A percentile compares a stretch with the other conserved stretches of the same genome.
Conservation (phyloP, 2,329 filamentous ascomycete species). For the Calonectria crousiana region DNA sequence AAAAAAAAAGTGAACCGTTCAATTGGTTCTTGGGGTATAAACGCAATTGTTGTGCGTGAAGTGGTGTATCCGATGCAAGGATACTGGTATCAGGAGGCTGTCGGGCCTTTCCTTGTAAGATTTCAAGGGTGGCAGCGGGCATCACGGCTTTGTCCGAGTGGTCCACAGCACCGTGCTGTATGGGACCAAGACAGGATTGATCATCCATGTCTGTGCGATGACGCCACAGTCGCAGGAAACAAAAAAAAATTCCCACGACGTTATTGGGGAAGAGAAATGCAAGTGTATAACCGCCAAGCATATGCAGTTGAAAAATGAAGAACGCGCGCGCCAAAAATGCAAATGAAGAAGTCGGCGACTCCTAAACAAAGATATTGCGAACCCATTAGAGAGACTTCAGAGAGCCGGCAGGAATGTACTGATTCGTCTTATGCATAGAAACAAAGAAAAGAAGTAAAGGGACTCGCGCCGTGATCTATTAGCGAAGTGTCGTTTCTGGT, state of each 20-base stretch:
- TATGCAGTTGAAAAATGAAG: conserved; percentile 28
- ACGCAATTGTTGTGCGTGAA: conserved; percentile 42
- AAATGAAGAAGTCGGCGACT: conserved; percentile 32
- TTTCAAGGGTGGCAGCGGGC: conserved; percentile 29
- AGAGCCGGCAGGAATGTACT: conserved; percentile 29
- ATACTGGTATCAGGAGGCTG: conserved; percentile 45
- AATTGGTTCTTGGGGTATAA: conserved; percentile 41
- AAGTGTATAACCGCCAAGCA: conserved; percentile 7
- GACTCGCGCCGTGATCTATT: conserved; percentile 44
- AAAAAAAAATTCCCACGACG: conserved; percentile 33
- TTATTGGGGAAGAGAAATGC: conserved; percentile 19
- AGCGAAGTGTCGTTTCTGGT: conserved; percentile 45
- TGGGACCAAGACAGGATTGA: conserved; percentile 37
- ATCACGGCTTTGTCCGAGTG: conserved; percentile 28
- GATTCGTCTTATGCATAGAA: conserved; percentile 40
- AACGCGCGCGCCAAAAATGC: conserved; percentile 40
- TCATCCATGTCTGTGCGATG: conserved; percentile 36
- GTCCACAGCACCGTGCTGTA: conserved; percentile 8
- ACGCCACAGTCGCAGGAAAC: conserved; percentile 32
- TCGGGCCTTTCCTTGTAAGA: conserved; percentile 30
- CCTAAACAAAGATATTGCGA: conserved; percentile 19
- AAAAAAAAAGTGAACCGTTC: conserved; percentile 34
- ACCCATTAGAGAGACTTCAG: conserved; percentile 34
- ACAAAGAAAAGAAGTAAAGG: conserved; percentile 32
- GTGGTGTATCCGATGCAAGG: conserved; percentile 37